A percentile compares a stretch with the other conserved stretches of the same genome.
Evolutionary conservation across 139 green algal genomes (phyloP).

Genomic region (Picochlorum sp.): DNA sequence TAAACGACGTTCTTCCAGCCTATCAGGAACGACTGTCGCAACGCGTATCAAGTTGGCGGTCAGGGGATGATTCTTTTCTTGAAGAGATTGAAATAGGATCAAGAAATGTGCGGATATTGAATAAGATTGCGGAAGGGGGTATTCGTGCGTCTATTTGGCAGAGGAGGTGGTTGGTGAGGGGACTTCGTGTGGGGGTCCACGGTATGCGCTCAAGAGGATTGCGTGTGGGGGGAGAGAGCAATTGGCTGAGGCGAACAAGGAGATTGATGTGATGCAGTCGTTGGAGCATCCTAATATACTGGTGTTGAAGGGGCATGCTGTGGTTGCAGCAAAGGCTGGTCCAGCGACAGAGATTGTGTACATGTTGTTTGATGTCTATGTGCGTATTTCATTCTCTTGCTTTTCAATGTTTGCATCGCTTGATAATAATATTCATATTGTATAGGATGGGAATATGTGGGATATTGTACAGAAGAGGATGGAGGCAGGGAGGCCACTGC

Average conservation of each 20-base stretch:
- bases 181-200: not conserved
- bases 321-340: not conserved
- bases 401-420: too few species aligned
- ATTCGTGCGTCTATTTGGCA: conserved; percentile 68
- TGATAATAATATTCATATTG: too few species aligned
- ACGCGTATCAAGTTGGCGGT: not conserved
- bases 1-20: not conserved
- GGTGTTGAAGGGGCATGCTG: conserved; percentile 37
- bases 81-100: conserved; percentile 4
- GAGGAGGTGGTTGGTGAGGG: conserved; percentile 14
- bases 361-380: conserved; percentile 43
- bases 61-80: not conserved
- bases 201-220: conserved; percentile 44
- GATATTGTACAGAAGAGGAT: conserved; percentile 36
- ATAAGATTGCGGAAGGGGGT: conserved; percentile 70
- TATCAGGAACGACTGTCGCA: not conserved
- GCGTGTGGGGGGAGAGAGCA: conserved; percentile 24
- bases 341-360: conserved; percentile 15
- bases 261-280: conserved; percentile 37
- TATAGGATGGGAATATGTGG: conserved; percentile 40
- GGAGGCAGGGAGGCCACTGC: conserved; percentile 17
- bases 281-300: conserved; percentile 59
- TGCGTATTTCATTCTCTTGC: not conserved
- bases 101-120: conserved; percentile 18
- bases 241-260: conserved; percentile 26